Evolutionary conservation across 2,329 filamentous ascomycete species (phyloP).

Genomic region (Akanthomyces dipterigenus): DNA sequence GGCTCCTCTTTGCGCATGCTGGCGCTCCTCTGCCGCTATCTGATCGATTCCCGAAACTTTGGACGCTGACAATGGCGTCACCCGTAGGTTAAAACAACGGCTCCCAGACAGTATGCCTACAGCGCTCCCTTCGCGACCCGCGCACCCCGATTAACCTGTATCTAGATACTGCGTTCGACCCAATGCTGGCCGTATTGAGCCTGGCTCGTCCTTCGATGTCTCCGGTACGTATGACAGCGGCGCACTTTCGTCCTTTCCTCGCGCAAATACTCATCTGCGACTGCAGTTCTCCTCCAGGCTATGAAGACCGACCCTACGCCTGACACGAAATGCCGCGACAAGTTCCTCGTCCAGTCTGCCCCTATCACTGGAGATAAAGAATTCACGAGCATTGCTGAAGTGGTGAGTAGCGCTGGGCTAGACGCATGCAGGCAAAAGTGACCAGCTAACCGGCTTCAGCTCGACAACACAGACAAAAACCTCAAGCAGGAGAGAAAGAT

Average conservation of each 20-base stretch:
- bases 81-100: conserved; percentile 90
- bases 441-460: conserved; percentile 43
- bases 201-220: conserved; percentile 84
- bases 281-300: conserved; percentile 81
- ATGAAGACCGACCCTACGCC: conserved; percentile 91
- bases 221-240: conserved; percentile 56
- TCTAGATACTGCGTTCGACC: conserved; percentile 91
- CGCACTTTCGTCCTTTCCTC: neutral
- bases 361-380: conserved; percentile 78
- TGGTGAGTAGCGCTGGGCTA: conserved; percentile 50
- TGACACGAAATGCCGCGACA: conserved; percentile 90
- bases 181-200: conserved; percentile 92
- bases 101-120: conserved; percentile 83
- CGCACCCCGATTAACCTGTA: conserved; percentile 15
- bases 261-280: neutral
- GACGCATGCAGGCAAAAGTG: neutral
- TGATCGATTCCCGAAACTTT: neutral
- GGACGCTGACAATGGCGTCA: conserved; percentile 21
- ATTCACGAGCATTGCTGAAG: conserved; percentile 69
- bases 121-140: neutral
- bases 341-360: conserved; percentile 94
- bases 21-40: neutral
- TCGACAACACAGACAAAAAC: conserved; percentile 71
- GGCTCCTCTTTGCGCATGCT: neutral
- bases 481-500: conserved; percentile 92